phyloP scores from a whole-genome alignment of 345 rosid species.

The Odontarrhena argentea region DNA sequence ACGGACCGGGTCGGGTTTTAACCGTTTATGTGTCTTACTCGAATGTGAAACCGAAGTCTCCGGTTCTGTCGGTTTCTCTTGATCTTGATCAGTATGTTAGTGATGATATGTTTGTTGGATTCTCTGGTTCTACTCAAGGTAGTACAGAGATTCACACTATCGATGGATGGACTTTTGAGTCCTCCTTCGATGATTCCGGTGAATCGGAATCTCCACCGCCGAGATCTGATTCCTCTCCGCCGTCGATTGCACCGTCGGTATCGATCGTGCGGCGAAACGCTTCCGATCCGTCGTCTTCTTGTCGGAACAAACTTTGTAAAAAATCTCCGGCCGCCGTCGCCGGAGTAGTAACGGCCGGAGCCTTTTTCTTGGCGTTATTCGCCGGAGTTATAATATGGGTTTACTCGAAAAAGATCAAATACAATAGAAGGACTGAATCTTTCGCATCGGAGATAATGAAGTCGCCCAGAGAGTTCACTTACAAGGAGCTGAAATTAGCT shows the following conservation, averaged over 20 bases:
- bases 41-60: constrained; percentile 74
- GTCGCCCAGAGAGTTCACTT: constrained; percentile 88
- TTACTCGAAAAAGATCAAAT: constrained; percentile 61
- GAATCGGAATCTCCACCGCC: constrained; percentile 63
- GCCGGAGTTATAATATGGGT: constrained; percentile 78
- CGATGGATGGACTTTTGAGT: constrained; percentile 95
- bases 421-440: constrained; percentile 56
- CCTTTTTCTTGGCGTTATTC: constrained; percentile 75
- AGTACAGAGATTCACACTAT: constrained; percentile 95
- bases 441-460: constrained; percentile 75
- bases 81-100: constrained; percentile 77
- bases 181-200: constrained; percentile 49
- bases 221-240: constrained; percentile 65
- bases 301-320: constrained; percentile 83
- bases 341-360: constrained; percentile 92
- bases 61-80: constrained; percentile 57
- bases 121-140: constrained; percentile 97
- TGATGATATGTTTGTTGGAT: constrained; percentile 95
- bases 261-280: constrained; percentile 44
- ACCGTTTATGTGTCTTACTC: constrained; percentile 76
- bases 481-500: constrained; percentile 81
- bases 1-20: constrained; percentile 51
- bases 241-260: constrained; percentile 59
- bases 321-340: constrained; percentile 92
- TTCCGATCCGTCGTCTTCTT: constrained; percentile 51